Base-by-base conservation (phyloP, 306 rosid genomes). In the Arachis hypogaea region DNA sequence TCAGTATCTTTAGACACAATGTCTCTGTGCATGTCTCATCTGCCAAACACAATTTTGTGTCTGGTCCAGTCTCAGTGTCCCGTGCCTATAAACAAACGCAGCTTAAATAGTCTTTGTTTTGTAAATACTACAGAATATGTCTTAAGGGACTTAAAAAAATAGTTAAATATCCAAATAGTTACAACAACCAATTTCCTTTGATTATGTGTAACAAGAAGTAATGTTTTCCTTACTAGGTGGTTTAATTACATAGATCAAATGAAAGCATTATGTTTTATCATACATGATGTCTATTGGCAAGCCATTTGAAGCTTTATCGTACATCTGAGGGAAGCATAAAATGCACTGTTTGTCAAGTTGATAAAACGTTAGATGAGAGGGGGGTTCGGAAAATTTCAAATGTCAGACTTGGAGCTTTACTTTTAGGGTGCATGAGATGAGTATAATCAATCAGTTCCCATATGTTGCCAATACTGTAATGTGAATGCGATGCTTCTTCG, bases 281-380 rank as follows among this genome's bases (percentile, higher is more conserved):
- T 52, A 52, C 7, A 52, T 22, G 28, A n/a, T 52, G 28, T 52
- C 3, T 49, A 49, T 49, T 11, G 11, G 11, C 54, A 49, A 49
- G 16, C 55, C 5, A 11, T 52, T 52, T 52, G 12, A 52, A n/a
- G 58, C 14, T 9, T 3, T 47, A 22, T 22, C 28, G 28, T 22
- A 22, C 28, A 22, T 22, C 28, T 22, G 28, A 5, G 11, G 52
- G 52, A n/a, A 47, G 52, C 52, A 47, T 3, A 47, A 36, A 44
- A 22, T 28, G 7, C 56, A 55, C n/a, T 51, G 28, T 29, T 63
- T 54, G 10, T 64, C 65, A 50, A 30, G 11, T 51, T 52, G 54
- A 55, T 72, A 4, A 44, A 78, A 42, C n/a, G 62, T 49, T 51
- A 44, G 67, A 36, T 66, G 78, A 74, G 51, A 63, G 66, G 42